Percentiles rank a stretch among this genome's conserved stretches.
These are phyloP conservation scores for Taphrina deformans DNA, from an alignment of 1,139 yeast species.

Conservation along the genomic window DNA sequence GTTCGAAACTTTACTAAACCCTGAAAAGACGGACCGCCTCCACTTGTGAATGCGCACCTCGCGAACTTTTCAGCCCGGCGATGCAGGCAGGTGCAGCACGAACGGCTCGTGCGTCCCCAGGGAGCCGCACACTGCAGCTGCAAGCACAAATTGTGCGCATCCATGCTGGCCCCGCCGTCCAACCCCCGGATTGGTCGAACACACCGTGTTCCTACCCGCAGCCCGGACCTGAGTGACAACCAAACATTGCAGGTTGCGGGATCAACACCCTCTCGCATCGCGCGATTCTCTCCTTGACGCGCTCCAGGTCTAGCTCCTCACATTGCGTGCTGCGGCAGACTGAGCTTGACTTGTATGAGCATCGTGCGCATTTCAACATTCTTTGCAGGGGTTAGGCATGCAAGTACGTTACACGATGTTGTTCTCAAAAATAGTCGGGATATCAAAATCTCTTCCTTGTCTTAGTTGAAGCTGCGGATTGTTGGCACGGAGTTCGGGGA, in stretches of 20 bases:
- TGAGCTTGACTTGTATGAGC: no score
- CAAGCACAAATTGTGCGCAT: not conserved
- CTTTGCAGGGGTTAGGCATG: no score
- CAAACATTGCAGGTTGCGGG: not conserved
- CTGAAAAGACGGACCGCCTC: not conserved
- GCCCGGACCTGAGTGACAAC: not conserved
- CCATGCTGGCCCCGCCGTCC: no score
- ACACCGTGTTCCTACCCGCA: no score
- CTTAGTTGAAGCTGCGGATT: no score
- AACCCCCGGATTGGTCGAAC: no score
- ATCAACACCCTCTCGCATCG: not conserved
- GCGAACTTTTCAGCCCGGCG: slow-evolving; percentile 12
- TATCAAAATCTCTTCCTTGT: no score
- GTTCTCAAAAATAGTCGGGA: no score
- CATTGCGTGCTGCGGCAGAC: not conserved
- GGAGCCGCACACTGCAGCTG: no score
- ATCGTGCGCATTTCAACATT: no score
- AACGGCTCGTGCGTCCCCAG: not conserved
- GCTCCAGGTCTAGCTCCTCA: not conserved
- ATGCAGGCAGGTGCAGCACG: not conserved
- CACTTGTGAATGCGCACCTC: slow-evolving; percentile 1
- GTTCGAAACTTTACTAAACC: not conserved
- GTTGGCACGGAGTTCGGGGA: no score
- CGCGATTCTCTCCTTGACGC: not conserved
- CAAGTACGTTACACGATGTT: no score